phyloP scores from a whole-genome alignment of 2,329 filamentous ascomycete genomes.

The Ophiostoma fasciatum region DNA sequence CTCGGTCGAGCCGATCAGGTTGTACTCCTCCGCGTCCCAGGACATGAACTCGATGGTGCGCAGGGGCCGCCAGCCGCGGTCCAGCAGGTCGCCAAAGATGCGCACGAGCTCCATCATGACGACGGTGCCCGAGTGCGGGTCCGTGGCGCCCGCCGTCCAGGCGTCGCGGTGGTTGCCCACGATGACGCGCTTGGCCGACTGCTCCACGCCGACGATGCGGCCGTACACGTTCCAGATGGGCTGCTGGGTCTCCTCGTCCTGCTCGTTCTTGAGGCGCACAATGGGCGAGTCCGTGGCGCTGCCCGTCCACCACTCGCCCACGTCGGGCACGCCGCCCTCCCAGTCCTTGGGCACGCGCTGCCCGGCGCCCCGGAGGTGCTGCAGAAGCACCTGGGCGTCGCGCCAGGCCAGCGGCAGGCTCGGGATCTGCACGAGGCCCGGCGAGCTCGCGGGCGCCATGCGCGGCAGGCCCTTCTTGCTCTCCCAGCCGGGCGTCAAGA shows the following conservation, averaged over 20 bases:
- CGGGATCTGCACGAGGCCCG: slow-evolving; percentile 67
- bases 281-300: slow-evolving; percentile 53
- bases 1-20: slow-evolving; percentile 85
- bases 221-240: slow-evolving; percentile 88
- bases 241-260: slow-evolving; percentile 70
- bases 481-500: slow-evolving; percentile 79
- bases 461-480: slow-evolving; percentile 50
- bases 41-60: slow-evolving; percentile 95
- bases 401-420: slow-evolving; percentile 83
- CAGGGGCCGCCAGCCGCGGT: slow-evolving; percentile 73
- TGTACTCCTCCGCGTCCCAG: slow-evolving; percentile 92
- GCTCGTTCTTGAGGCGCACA: slow-evolving; percentile 71
- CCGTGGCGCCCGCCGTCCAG: slow-evolving; percentile 76
- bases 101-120: slow-evolving; percentile 80
- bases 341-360: slow-evolving; percentile 53
- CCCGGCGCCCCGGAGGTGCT: slow-evolving; percentile 62
- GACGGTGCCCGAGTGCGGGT: slow-evolving; percentile 78
- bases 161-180: slow-evolving; percentile 89
- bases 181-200: slow-evolving; percentile 68
- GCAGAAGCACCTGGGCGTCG: slow-evolving; percentile 67
- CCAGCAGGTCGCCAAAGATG: slow-evolving; percentile 65
- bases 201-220: slow-evolving; percentile 69
- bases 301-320: slow-evolving; percentile 75
- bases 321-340: slow-evolving; percentile 61
- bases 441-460: slow-evolving; percentile 52